Base-by-base conservation (phyloP, 352 stramenopile genomes). In the Pythium rishiriense region DNA sequence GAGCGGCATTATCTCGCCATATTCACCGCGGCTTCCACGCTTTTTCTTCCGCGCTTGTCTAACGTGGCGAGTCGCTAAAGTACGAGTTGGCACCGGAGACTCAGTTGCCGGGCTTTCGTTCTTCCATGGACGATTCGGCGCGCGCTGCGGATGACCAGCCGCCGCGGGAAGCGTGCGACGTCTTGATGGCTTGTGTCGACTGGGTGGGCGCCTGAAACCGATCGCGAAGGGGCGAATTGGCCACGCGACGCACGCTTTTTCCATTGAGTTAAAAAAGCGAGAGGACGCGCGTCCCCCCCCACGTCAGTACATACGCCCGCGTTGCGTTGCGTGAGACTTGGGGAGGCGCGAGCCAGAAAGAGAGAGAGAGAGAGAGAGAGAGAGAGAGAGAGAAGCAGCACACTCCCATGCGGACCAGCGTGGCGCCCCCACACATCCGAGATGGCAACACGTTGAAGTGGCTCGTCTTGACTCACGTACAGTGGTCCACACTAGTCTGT, bases 211-310 rank as follows among this genome's bases (percentile, higher is more conserved):
- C 5, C 19, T 10, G 35, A 17, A 14, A 5, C 22, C 1, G 5
- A 3, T n/a, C 19, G 29, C 37, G 4, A 50, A 59, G 24, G 52
- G 52, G 26, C 54, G 54, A 61, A 61, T 50, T 29, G 54, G 54
- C 37, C 54, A 61, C 35, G 41, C 8, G 41, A 4, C 41, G 3
- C 17, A 26, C 4, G 25, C 41, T 17, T 47, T n/a, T 47, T 47
- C 41, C 21, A 47, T 47, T 12, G 17, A 24, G 14, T 46, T n/a
- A n/a, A n/a, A n/a, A n/a, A n/a, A n/a, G n/a, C n/a, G n/a, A n/a
- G n/a, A n/a, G n/a, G n/a, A n/a, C n/a, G n/a, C n/a, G n/a, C n/a
- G n/a, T n/a, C n/a, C n/a, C n/a, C n/a, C n/a, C n/a, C n/a, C n/a
- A n/a, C n/a, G n/a, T n/a, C n/a, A n/a, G n/a, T n/a, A n/a, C n/a